Conservation (phyloP, 495 filamentous ascomycete species). For the Platismatia glauca region DNA sequence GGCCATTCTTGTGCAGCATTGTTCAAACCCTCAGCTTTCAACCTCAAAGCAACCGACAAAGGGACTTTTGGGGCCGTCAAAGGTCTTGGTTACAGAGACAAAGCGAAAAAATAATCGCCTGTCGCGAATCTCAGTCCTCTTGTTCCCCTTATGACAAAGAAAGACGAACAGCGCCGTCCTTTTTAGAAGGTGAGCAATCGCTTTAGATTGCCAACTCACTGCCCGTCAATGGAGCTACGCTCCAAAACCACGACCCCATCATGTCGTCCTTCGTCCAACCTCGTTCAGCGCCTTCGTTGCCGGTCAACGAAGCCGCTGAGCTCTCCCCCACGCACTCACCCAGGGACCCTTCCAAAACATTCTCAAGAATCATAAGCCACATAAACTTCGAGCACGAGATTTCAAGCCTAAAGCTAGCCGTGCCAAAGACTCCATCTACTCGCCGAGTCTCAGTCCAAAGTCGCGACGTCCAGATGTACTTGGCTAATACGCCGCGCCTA, state of each 20-base stretch:
- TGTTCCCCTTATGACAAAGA: neutral
- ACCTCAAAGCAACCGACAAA: neutral
- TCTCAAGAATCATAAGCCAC: neutral
- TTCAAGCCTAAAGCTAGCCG: neutral
- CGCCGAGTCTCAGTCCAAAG: neutral
- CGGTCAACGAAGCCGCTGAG: constrained; percentile 1
- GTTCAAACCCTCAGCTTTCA: neutral
- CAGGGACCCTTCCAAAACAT: neutral
- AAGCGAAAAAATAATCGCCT: neutral
- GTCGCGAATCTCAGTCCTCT: neutral
- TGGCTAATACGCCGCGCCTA: neutral
- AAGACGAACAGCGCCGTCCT: neutral
- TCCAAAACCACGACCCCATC: neutral
- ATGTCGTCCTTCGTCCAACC: neutral
- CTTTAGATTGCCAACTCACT: neutral
- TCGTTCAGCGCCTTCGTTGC: neutral
- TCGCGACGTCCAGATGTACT: neutral
- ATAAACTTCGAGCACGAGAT: neutral
- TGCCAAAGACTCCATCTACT: neutral
- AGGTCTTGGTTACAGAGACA: neutral
- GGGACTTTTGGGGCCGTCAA: neutral
- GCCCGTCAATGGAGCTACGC: neutral
- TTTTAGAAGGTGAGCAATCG: neutral
- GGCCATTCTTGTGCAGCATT: neutral
- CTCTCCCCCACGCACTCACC: neutral